phyloP scores from a whole-genome alignment of 257 asterid genomes.

The Penstemon newberryi region DNA sequence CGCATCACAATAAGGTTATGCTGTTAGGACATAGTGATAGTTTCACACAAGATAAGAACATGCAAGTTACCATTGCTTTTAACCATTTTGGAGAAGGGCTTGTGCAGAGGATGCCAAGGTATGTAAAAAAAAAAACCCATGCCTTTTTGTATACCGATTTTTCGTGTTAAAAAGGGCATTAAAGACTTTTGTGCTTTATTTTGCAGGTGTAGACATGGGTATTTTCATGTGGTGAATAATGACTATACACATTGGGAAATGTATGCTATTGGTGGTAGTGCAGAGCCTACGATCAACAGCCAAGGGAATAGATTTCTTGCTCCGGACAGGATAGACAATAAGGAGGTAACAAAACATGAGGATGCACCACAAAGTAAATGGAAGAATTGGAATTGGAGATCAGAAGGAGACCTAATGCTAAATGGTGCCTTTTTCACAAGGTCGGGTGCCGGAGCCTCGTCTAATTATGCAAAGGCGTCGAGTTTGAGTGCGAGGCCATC shows the following conservation, averaged over 20 bases:
- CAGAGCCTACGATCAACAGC: conserved; percentile 82
- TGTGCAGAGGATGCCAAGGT: conserved; percentile 96
- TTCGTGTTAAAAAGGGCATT: neutral
- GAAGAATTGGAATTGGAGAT: conserved; percentile 91
- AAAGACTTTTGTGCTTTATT: neutral
- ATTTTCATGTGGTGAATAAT: conserved; percentile 93
- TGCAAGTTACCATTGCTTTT: conserved; percentile 92
- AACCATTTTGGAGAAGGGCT: conserved; percentile 93
- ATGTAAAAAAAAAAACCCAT: neutral
- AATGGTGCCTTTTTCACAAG: conserved; percentile 78
- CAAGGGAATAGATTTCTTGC: conserved; percentile 89
- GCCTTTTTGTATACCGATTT: neutral
- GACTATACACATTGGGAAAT: conserved; percentile 94
- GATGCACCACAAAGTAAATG: conserved; percentile 64
- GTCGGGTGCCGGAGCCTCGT: conserved; percentile 80
- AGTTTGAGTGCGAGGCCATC: conserved; percentile 87
- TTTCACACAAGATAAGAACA: conserved; percentile 54
- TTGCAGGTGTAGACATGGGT: conserved; percentile 85
- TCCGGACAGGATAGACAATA: conserved; percentile 50
- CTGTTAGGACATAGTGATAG: conserved; percentile 76
- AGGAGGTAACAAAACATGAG: conserved; percentile 86
- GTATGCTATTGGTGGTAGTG: conserved; percentile 97
- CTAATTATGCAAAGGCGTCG: conserved; percentile 90
- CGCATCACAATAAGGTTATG: conserved; percentile 88
- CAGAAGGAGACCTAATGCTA: conserved; percentile 77